Base-by-base conservation (phyloP, 2,329 filamentous ascomycete genomes). In the Penicillium aurantiogriseum region DNA sequence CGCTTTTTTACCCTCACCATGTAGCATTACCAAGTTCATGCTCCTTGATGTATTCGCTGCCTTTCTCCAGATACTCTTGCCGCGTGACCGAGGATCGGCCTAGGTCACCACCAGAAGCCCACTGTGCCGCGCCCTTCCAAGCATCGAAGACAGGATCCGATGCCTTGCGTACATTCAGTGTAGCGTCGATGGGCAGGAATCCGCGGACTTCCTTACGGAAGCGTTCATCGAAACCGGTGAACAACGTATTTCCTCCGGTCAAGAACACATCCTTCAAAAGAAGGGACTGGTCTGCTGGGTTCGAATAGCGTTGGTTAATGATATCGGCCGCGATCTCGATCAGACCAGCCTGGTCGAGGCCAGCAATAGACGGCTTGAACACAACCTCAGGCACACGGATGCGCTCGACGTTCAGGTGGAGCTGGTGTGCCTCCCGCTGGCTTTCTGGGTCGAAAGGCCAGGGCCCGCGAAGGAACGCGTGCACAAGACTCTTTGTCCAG, bases 331-430 rank as follows among this genome's bases (percentile, higher is more conserved):
- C 90, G 57, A 97, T 95, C 74, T 99, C 94, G 19, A 96, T 83
- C 50, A 99, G 85, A 29, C 94, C 94, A 1, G 93, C 91, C 77
- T 99, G 94, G 73, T 97, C 92, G 46, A 97, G 79, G 7, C 92
- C 92, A 0, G 92, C 92, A 69, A 97, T 96, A 17, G 88, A 88
- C 0, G 92, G 93, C 70, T 95, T 91, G 79, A 97, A 97, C 19
- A 96, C 84, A 9, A 97, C 88, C 77, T 97, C 93, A 3, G 92
- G 92, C 2, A 96, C 91, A 50, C 92, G 89, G 74, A 97, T 96
- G 55, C 93, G 88, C 80, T 97, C 92, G 53, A 99, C 91, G 73
- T 99, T 99, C 62, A 99, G 85, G 74, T 99, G 94, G 51, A 99
- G 80, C 76, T 97, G 93, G 74, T 92, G 87, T 19, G 86, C 85